Conservation (phyloP, 2,329 filamentous ascomycete species). For the Scopulariopsis brevicaulis region DNA sequence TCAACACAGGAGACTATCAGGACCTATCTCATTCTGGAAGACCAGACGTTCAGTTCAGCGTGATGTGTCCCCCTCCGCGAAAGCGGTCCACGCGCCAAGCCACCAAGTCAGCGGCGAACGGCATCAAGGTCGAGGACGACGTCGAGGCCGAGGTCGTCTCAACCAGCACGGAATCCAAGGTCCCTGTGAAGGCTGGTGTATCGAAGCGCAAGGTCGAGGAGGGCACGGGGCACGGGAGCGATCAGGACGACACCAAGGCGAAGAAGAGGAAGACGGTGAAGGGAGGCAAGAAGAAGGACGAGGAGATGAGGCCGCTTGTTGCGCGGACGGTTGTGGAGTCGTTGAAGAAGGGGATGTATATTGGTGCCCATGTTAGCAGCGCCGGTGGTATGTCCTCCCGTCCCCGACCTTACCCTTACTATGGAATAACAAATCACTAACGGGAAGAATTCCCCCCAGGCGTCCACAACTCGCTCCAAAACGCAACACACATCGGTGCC, state of each 20-base stretch:
- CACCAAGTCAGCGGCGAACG: slow-evolving; percentile 1
- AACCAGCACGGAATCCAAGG: slow-evolving; percentile 8
- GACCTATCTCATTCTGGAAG: neutral
- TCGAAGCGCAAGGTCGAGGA: slow-evolving; percentile 19
- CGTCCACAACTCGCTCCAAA: slow-evolving; percentile 77
- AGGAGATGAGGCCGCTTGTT: slow-evolving; percentile 48
- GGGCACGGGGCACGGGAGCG: slow-evolving; percentile 12
- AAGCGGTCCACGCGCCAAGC: slow-evolving; percentile 13
- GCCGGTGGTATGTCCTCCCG: slow-evolving; percentile 54
- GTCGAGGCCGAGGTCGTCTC: slow-evolving; percentile 14
- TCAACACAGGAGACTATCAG: neutral
- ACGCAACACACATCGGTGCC: slow-evolving; percentile 70
- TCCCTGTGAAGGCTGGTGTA: slow-evolving; percentile 11
- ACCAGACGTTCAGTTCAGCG: neutral
- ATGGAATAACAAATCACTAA: neutral
- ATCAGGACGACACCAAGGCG: slow-evolving; percentile 7
- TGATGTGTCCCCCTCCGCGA: slow-evolving; percentile 21
- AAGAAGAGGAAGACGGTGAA: slow-evolving; percentile 22
- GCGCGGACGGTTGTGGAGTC: slow-evolving; percentile 51
- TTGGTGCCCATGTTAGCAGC: slow-evolving; percentile 85
- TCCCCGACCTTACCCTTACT: neutral
- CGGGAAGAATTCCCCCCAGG: slow-evolving; percentile 35
- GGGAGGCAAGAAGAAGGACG: slow-evolving; percentile 19
- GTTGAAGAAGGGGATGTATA: slow-evolving; percentile 61
- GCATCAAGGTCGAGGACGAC: slow-evolving; percentile 15